phyloP scores from a whole-genome alignment of 768 basidiomycete species.

The Pisolithus tinctorius region DNA sequence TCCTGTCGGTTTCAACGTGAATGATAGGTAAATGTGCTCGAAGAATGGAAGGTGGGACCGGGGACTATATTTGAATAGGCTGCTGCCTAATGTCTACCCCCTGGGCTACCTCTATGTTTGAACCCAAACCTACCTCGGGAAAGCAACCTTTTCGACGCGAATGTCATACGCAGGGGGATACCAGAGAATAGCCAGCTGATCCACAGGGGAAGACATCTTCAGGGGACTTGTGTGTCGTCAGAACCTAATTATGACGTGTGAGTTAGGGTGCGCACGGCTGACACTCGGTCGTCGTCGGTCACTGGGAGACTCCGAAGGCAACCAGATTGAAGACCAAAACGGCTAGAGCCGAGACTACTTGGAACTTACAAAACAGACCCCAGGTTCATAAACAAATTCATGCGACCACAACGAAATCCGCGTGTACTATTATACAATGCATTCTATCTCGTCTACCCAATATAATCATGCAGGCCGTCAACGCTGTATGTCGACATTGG shows the following conservation, averaged over 20 bases:
- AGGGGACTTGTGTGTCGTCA: background rate
- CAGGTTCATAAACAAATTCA: too few relatives aligned
- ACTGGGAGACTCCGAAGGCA: too few relatives aligned
- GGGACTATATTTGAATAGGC: too few relatives aligned
- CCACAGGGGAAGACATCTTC: background rate
- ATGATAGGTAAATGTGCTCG: background rate
- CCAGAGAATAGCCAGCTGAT: constrained; percentile 41
- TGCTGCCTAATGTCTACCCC: too few relatives aligned
- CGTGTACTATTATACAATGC: background rate
- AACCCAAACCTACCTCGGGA: constrained; percentile 41
- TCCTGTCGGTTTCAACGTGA: constrained; percentile 30
- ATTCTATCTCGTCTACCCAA: background rate
- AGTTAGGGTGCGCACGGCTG: too few relatives aligned
- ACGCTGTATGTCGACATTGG: constrained; percentile 10
- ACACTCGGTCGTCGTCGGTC: too few relatives aligned
- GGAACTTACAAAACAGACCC: too few relatives aligned
- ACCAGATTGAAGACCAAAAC: too few relatives aligned
- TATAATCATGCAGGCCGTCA: too few relatives aligned
- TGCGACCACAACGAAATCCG: too few relatives aligned
- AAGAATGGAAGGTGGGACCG: background rate
- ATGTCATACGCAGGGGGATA: constrained; percentile 66
- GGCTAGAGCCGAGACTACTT: too few relatives aligned
- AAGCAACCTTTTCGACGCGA: constrained; percentile 54
- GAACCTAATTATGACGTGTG: background rate
- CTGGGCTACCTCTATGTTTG: background rate